Base-by-base conservation (phyloP, 106 monocot species). In the Iris macrosiphon region DNA sequence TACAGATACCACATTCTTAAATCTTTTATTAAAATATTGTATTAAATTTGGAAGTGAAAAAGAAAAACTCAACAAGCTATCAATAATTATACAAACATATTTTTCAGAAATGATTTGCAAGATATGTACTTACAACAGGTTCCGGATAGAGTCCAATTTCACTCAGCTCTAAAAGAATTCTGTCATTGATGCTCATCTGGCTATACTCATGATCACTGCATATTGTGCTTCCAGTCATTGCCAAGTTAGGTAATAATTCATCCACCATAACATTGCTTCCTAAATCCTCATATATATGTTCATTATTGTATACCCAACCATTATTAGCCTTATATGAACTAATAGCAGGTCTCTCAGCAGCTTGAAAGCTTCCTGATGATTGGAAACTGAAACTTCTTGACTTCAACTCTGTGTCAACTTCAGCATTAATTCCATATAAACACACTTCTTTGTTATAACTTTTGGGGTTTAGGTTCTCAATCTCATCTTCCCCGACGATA, bases 111-210 rank as follows among this genome's bases (percentile, higher is more conserved):
- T n/a, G n/a, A n/a, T n/a, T n/a, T n/a, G n/a, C n/a, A n/a, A n/a
- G n/a, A n/a, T n/a, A 0, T 32, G 29, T 23, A 59, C 78, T 51
- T 71, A 85, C 85, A 60, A 85, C 72, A 62, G 65, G 61, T 50
- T 85, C 85, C 6, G 76, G 72, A 31, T 57, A 73, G 32, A 85
- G 57, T 40, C 85, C 85, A 62, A 85, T 73, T 73, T 80, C 80
- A 70, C 62, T 72, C 29, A 85, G 76, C 59, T 85, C 85, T 26
- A 80, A 55, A 33, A 85, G 65, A 59, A 85, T 73, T 40, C 80
- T 69, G 35, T 80, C 76, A 49, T 54, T 39, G 29, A 85, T 68
- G 54, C 52, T 44, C 85, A 80, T 69, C 49, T 80, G 61, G 50
- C 43, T 65, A 48, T 85, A 85, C 21, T 75, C 75, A 49, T 69